Percentiles rank a stretch among this genome's conserved stretches.
These are phyloP conservation scores for Aspergillus sp. DNA, from an alignment of 2,329 filamentous ascomycete species.

Conservation along the genomic window DNA sequence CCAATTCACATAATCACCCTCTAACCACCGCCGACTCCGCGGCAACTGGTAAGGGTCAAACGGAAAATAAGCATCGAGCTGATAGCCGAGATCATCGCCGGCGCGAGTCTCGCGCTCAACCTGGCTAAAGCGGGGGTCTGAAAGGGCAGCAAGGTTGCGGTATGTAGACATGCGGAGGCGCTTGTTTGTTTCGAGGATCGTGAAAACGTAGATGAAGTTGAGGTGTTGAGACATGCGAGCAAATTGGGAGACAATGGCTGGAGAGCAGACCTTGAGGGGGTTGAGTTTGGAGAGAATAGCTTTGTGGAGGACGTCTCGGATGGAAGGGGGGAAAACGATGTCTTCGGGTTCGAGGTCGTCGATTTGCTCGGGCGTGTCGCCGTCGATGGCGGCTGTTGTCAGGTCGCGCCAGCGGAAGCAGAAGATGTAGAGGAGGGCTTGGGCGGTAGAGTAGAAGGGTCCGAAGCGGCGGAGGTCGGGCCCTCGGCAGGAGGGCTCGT, in stretches of 20 bases:
- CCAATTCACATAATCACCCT: conserved; percentile 81
- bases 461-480: conserved; percentile 83
- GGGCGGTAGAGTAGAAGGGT: conserved; percentile 83
- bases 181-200: conserved; percentile 89
- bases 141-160: conserved; percentile 40
- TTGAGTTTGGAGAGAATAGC: conserved; percentile 89
- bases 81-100: conserved; percentile 73
- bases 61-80: conserved; percentile 92
- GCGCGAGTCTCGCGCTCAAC: conserved; percentile 56
- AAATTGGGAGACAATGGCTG: conserved; percentile 86
- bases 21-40: conserved; percentile 82
- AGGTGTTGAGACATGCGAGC: conserved; percentile 83
- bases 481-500: conserved; percentile 73
- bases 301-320: conserved; percentile 71
- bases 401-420: conserved; percentile 98
- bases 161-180: conserved; percentile 75
- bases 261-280: conserved; percentile 90
- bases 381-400: conserved; percentile 57
- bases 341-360: conserved; percentile 64
- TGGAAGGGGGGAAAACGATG: conserved; percentile 71
- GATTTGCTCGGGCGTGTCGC: conserved; percentile 55
- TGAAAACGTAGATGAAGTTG: conserved; percentile 84
- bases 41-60: conserved; percentile 96
- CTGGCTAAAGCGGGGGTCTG: conserved; percentile 40
- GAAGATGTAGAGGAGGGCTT: conserved; percentile 90